Conservation (phyloP, 495 filamentous ascomycete genomes). For the Annulohypoxylon nitens region DNA sequence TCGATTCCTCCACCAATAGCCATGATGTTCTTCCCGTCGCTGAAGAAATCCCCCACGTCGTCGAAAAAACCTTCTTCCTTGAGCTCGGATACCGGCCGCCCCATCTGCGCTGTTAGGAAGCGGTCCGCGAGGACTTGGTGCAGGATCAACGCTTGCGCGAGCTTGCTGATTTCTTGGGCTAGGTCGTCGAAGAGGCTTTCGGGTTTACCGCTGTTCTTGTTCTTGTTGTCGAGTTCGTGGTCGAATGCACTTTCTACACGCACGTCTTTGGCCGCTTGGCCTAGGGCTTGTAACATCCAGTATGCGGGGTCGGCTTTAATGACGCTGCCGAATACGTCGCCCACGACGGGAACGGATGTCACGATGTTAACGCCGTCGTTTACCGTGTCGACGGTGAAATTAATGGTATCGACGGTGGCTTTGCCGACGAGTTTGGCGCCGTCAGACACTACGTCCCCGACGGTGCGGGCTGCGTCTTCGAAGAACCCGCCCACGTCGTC, state of each 20-base stretch:
- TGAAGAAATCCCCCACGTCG: conserved; percentile 33
- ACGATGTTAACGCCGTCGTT: not conserved
- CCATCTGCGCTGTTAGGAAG: conserved; percentile 28
- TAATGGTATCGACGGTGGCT: not conserved
- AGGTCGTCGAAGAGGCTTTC: conserved; percentile 26
- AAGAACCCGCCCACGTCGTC: conserved; percentile 13
- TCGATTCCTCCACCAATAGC: not conserved
- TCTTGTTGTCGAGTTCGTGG: not conserved
- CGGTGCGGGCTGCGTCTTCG: not conserved
- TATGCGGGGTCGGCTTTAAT: not conserved
- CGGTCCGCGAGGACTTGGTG: conserved; percentile 21
- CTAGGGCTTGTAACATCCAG: not conserved
- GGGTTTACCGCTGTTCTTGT: not conserved
- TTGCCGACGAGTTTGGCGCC: conserved; percentile 6
- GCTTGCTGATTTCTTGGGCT: conserved; percentile 27
- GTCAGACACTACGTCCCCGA: conserved; percentile 6
- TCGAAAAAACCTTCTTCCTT: conserved; percentile 50
- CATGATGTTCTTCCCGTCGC: conserved; percentile 13
- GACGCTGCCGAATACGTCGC: conserved; percentile 4
- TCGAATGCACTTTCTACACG: conserved; percentile 22
- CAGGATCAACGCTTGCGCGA: conserved; percentile 35
- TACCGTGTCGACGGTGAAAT: not conserved
- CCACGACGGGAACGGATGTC: not conserved
- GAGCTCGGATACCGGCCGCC: conserved; percentile 10
- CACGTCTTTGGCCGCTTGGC: not conserved